phyloP scores from a whole-genome alignment of 169 alveolate genomes.

The Ichthyophthirius multifiliis region DNA sequence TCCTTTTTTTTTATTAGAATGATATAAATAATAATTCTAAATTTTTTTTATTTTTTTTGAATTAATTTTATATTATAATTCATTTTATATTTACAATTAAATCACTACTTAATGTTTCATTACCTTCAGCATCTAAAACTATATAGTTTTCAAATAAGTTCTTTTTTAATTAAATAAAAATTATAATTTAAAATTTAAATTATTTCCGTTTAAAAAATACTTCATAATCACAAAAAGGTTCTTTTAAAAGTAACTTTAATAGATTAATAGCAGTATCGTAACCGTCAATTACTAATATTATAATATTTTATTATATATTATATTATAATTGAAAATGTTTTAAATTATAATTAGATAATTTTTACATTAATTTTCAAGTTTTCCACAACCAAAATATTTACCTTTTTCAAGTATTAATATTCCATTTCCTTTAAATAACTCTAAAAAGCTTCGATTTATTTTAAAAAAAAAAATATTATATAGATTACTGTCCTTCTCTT shows the following conservation, averaged over 20 bases:
- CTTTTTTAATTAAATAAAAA: neutral
- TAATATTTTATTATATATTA: neutral
- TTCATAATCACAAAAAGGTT: neutral
- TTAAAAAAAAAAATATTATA: neutral
- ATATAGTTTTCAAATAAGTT: neutral
- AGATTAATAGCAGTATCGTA: neutral
- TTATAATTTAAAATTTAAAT: neutral
- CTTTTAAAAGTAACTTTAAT: neutral
- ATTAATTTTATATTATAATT: too few species aligned
- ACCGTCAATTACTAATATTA: neutral
- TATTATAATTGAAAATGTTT: neutral
- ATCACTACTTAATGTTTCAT: too few species aligned
- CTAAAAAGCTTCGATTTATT: neutral
- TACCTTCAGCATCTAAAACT: neutral
- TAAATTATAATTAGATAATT: neutral
- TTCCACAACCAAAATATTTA: neutral
- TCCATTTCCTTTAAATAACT: neutral
- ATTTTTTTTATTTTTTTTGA: neutral
- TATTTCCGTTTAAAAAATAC: neutral
- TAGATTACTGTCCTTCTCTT: neutral
- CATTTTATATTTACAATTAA: too few species aligned
- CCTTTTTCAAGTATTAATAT: neutral
- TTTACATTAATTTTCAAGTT: neutral
- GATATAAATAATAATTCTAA: neutral
- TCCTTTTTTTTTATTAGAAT: neutral